Percentiles rank a stretch among this genome's conserved stretches.
Conservation (phyloP, 306 rosid genomes). For the Cucumis sativus region Cucumber_9930_V3 NC_026657.2:10526001-10526500, state of each 20-base stretch:
- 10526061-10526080: conserved; percentile 38
- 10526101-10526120: conserved; percentile 29
- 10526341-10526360: conserved; percentile 39
- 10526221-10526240: conserved; percentile 43
- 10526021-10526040: conserved; percentile 46
- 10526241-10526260: conserved; percentile 42
- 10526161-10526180: conserved; percentile 63
- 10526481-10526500: conserved; percentile 63
- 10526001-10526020: conserved; percentile 44
- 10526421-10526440: conserved; percentile 41
- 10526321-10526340: conserved; percentile 51
- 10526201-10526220: conserved; percentile 38
- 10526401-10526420: conserved; percentile 55
- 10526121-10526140: conserved; percentile 52
- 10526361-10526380: conserved; percentile 56
- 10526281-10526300: conserved; percentile 41
- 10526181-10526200: conserved; percentile 34
- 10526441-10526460: conserved; percentile 51
- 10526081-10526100: conserved; percentile 51
- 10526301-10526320: conserved; percentile 40
- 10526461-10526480: conserved; percentile 40
- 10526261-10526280: conserved; percentile 46
- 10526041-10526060: conserved; percentile 43
- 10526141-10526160: conserved; percentile 60
- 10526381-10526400: conserved; percentile 47